Evolutionary conservation across 257 asterid genomes (phyloP).

Genomic region (Petunia secreta): DNA sequence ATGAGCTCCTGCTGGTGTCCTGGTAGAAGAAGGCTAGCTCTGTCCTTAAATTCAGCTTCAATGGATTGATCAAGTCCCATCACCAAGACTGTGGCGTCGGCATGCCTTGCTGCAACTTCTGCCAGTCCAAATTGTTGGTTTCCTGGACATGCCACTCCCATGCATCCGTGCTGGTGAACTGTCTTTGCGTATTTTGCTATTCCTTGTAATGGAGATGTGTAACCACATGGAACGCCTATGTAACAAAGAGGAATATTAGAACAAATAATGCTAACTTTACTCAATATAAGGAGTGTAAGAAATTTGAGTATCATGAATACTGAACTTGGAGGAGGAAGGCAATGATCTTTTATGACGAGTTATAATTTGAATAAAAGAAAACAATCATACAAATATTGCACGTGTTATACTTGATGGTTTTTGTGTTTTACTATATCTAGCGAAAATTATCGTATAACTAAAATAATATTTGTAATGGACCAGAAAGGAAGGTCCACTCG

Average conservation of each 20-base stretch:
- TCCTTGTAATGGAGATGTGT: conserved; percentile 78
- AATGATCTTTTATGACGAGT: too few relatives aligned
- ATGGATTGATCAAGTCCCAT: conserved; percentile 74
- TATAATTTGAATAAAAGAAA: too few relatives aligned
- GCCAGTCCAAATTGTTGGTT: conserved; percentile 61
- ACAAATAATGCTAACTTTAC: too few relatives aligned
- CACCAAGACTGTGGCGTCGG: conserved; percentile 75
- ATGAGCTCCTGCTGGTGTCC: conserved; percentile 88
- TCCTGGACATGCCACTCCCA: conserved; percentile 48
- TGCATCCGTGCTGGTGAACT: conserved; percentile 65
- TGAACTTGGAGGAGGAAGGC: too few relatives aligned
- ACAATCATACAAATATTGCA: too few relatives aligned
- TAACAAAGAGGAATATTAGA: background rate
- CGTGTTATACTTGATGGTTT: too few relatives aligned
- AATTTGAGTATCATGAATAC: too few relatives aligned
- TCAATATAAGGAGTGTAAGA: too few relatives aligned
- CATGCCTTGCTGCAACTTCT: conserved; percentile 62
- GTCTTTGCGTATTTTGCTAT: conserved; percentile 65
- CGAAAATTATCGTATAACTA: too few relatives aligned
- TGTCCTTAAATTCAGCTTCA: conserved; percentile 73
- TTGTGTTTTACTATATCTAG: too few relatives aligned
- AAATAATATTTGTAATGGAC: too few relatives aligned
- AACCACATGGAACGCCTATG: conserved; percentile 70
- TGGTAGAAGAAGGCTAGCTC: conserved; percentile 70
- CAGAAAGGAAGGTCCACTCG: too few relatives aligned